A percentile compares a stretch with the other conserved stretches of the same genome.
Evolutionary conservation across 2,329 filamentous ascomycete species (phyloP).

Genomic region (Stagonosporopsis tanaceti): DNA sequence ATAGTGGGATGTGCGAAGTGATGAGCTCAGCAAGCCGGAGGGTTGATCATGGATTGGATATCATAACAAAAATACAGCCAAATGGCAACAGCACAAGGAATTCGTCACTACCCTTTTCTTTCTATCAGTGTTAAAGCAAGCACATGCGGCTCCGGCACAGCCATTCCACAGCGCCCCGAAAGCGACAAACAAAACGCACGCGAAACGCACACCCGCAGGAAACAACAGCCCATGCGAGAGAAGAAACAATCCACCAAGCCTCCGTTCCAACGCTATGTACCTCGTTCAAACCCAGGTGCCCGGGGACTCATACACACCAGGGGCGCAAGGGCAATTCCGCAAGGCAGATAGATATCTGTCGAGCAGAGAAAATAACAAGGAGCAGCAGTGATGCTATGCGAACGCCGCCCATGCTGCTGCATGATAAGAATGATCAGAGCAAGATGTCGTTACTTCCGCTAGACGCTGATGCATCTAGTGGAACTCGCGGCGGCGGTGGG

Average conservation of each 20-base stretch:
- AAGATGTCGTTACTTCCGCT: neutral
- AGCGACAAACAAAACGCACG: neutral
- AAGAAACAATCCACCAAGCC: neutral
- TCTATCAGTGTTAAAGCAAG: conserved; percentile 16
- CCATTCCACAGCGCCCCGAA: conserved; percentile 9
- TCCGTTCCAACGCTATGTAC: conserved; percentile 9
- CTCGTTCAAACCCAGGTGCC: conserved; percentile 1
- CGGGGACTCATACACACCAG: conserved; percentile 7
- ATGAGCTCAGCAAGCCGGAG: neutral
- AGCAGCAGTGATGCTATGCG: neutral
- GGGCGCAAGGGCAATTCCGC: neutral
- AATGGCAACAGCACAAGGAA: neutral
- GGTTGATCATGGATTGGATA: conserved; percentile 12
- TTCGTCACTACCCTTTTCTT: conserved; percentile 13
- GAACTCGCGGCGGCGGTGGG: conserved; percentile 26
- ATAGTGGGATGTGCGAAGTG: neutral
- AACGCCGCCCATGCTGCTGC: conserved; percentile 10
- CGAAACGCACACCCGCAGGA: conserved; percentile 4
- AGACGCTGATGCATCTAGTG: neutral
- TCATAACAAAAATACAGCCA: conserved; percentile 12
- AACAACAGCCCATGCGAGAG: neutral
- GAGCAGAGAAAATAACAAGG: conserved; percentile 4
- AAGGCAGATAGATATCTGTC: neutral
- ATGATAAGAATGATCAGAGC: conserved; percentile 10
- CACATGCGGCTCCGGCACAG: conserved; percentile 19